A percentile compares a stretch with the other conserved stretches of the same genome.
Conservation (phyloP, 805 yeast genomes). For the Candida pseudofarinosa region DNA sequence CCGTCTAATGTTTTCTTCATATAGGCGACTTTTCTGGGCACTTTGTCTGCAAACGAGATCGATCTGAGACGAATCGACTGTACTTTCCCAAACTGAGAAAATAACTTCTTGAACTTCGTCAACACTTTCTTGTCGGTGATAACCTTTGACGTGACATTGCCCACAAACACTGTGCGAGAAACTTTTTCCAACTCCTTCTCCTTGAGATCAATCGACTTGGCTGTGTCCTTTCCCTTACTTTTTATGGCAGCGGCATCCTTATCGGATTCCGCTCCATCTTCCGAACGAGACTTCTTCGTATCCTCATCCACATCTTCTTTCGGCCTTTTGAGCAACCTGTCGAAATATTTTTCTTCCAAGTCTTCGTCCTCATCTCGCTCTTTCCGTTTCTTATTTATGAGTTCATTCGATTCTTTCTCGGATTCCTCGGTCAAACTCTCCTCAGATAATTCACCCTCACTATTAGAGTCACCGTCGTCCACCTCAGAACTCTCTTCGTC, state of each 20-base stretch:
- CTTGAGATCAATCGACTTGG: constrained; percentile 55
- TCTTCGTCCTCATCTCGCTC: constrained; percentile 36
- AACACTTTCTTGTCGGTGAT: constrained; percentile 59
- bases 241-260: constrained; percentile 7
- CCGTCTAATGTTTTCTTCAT: constrained; percentile 73
- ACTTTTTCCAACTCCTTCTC: constrained; percentile 78
- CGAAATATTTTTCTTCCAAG: constrained; percentile 52
- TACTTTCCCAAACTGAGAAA: constrained; percentile 50
- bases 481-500: not conserved
- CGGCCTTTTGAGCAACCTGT: constrained; percentile 43
- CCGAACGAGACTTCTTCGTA: constrained; percentile 14
- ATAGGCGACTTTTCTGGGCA: constrained; percentile 91
- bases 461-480: constrained; percentile 10
- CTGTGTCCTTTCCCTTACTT: constrained; percentile 19
- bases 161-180: constrained; percentile 80
- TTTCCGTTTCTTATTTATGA: constrained; percentile 20
- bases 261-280: constrained; percentile 6
- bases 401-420: constrained; percentile 12
- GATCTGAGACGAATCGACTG: constrained; percentile 88
- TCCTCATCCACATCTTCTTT: constrained; percentile 13
- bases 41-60: constrained; percentile 78
- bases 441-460: constrained; percentile 15
- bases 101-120: constrained; percentile 63
- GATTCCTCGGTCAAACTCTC: constrained; percentile 17
- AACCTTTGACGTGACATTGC: constrained; percentile 68